Base-by-base conservation (phyloP, 2,329 filamentous ascomycete genomes). In the Venturia effusa region DNA sequence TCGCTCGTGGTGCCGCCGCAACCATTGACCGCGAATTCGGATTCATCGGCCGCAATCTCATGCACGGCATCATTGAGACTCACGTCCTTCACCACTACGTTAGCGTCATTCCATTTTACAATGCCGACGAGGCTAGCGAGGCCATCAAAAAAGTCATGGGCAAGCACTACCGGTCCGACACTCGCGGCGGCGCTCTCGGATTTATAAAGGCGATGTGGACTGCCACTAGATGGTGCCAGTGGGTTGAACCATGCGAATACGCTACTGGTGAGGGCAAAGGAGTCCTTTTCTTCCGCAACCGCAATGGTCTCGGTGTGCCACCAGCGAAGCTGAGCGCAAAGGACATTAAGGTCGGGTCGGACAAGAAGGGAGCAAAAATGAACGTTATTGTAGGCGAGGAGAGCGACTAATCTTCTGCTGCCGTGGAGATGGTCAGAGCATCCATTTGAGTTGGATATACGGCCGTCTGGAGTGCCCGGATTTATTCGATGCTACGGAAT, bases 71-170 rank as follows among this genome's bases (percentile, higher is more conserved):
- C 77, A 88, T 97, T 76, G 93, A 97, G 83, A 97, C 93, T 60
- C 93, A 97, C 79, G 93, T 97, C 66, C 89, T 96, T 66, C 93
- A 97, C 83, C 93, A 97, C 84, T 97, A 96, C 78, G 86, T 97
- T 75, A 93, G 89, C 78, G 90, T 86, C 72, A 97, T 97, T 69
- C 93, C 93, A 67, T 97, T 97, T 80, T 97, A 97, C 81, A 84
- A 97, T 76, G 93, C 92, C 73, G 92, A 96, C 70, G 92, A 97
- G 80, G 92, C 93, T 65, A 88, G 87, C 70, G 92, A 97, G 70
- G 92, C 92, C 72, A 96, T 97, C 83, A 92, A 92, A 83, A 85
- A 85, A 66, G 82, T 99, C 76, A 97, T 99, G 93, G 94, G 94
- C 76, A 82, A 83, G 72, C 94, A 99, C 83, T 99, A 99, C 82